Evolutionary conservation across 2,329 filamentous ascomycete genomes (phyloP).

Genomic region (Alternaria brassicicola): DNA sequence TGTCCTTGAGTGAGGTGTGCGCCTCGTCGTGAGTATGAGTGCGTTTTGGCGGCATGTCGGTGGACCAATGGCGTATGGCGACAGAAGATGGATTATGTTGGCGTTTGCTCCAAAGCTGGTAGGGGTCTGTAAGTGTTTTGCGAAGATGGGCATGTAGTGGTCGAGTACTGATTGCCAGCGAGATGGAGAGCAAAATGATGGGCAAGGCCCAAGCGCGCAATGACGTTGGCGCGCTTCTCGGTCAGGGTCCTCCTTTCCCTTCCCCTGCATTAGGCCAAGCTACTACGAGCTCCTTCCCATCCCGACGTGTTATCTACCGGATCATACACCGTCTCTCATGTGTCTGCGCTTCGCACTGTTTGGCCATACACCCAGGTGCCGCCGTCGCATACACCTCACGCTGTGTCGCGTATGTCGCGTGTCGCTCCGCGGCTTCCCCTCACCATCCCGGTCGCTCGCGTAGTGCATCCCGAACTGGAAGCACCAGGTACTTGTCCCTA

Average conservation of each 20-base stretch:
- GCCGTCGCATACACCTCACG: neutral
- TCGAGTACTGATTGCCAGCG: constrained; percentile 10
- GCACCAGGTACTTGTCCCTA: neutral
- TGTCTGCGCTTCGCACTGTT: neutral
- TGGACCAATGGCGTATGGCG: constrained; percentile 2
- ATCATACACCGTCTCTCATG: too few relatives aligned
- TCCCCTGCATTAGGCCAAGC: constrained; percentile 11
- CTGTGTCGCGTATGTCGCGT: constrained; percentile 13
- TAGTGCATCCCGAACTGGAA: constrained; percentile 3
- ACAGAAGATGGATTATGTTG: neutral
- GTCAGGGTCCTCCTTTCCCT: constrained; percentile 15
- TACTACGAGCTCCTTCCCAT: neutral
- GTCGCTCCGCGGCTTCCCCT: constrained; percentile 16
- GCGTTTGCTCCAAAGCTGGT: constrained; percentile 1
- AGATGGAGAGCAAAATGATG: constrained; percentile 20
- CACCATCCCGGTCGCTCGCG: constrained; percentile 14
- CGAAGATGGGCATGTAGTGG: constrained; percentile 10
- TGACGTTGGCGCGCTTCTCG: constrained; percentile 20
- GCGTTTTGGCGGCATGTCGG: constrained; percentile 48
- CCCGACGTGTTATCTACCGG: neutral
- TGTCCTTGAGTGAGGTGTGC: constrained; percentile 49
- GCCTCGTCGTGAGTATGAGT: constrained; percentile 46
- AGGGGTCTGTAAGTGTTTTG: neutral
- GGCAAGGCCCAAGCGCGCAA: constrained; percentile 16
- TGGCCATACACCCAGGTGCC: neutral